Evolutionary conservation across 1,284 basidiomycete species (phyloP).

Genomic region (Hemileia vastatrix): DNA sequence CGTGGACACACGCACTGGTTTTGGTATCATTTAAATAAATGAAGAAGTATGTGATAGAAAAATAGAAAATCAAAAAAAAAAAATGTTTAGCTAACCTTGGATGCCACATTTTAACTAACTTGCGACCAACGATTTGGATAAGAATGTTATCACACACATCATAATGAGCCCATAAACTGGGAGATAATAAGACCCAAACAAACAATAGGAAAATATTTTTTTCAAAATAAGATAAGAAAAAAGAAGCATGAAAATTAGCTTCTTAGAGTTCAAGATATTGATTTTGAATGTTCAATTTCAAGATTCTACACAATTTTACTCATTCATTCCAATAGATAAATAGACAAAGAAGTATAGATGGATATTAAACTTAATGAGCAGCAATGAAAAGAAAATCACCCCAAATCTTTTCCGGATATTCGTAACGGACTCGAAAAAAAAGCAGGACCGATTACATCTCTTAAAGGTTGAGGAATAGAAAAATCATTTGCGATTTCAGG

Average conservation of each 20-base stretch:
- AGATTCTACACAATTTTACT: too few relatives aligned
- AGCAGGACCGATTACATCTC: not conserved
- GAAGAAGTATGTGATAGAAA: not conserved
- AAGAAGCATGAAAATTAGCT: not conserved
- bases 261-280: not conserved
- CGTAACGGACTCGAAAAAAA: slow-evolving; percentile 21
- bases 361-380: not conserved
- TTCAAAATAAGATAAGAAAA: not conserved
- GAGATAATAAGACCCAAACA: not conserved
- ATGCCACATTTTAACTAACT: slow-evolving; percentile 19
- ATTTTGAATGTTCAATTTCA: too few relatives aligned
- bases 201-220: not conserved
- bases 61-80: not conserved
- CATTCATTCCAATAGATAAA: too few relatives aligned
- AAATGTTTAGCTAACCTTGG: slow-evolving; percentile 4
- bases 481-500: slow-evolving; percentile 13
- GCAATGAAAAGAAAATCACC: slow-evolving; percentile 5
- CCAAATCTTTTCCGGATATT: slow-evolving; percentile 22
- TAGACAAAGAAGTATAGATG: too few relatives aligned
- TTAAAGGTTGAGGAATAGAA: slow-evolving; percentile 7
- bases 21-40: not conserved
- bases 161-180: slow-evolving; percentile 23
- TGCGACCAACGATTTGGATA: slow-evolving; percentile 16
- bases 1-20: not conserved
- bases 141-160: slow-evolving; percentile 22